Evolutionary conservation across 139 green algal species (phyloP), one percentile per base, ranked within the genome.

Genomic region (Picochlorum sp.): DNA sequence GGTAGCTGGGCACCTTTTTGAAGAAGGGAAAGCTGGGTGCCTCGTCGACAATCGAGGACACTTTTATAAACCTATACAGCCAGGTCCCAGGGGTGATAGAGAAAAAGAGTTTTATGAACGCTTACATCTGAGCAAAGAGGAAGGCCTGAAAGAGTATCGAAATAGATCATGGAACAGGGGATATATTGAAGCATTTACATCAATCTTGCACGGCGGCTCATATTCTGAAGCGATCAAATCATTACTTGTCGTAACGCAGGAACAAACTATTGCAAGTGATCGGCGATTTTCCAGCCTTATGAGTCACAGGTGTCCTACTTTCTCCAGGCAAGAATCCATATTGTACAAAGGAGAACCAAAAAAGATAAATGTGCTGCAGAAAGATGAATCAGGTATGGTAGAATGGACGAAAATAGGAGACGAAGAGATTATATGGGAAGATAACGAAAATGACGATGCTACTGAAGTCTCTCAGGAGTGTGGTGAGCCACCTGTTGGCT

Each of bases 21-120:
- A 74, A 88, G 81, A 87, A 56, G 81, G 80, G 20, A 83, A 82
- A 34, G 80, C 77, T 6, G 81, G 76, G 3, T 84, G 80, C 0
- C 57, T 89, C 0, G 73, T 89, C 2, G 83, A 90, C 37, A 76
- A 80, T 24, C 24, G 58, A 13, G 83, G 83, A 4, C 72, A 80
- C 28, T 90, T 90, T 23, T 86, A 87, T 65, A 90, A 90, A 67
- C 83, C 78, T 24, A 63, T 86, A n/a, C 68, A 86, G 70, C 58
- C 28, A 13, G 82, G 80, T 9, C 80, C 77, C 4, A 55, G 83
- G 2, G 79, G 77, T 18, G 65, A 76, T 5, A 66, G 83, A 0
- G 83, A 89, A 54, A 69, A 60, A 2, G 54, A 64, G 3, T 87
- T 87, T 37, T 87, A 89, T 50, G 45, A 71, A 57, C 11, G 28